A percentile compares a stretch with the other conserved stretches of the same genome.
Conservation (phyloP, 768 basidiomycete genomes). For the Russula sp. region DNA sequence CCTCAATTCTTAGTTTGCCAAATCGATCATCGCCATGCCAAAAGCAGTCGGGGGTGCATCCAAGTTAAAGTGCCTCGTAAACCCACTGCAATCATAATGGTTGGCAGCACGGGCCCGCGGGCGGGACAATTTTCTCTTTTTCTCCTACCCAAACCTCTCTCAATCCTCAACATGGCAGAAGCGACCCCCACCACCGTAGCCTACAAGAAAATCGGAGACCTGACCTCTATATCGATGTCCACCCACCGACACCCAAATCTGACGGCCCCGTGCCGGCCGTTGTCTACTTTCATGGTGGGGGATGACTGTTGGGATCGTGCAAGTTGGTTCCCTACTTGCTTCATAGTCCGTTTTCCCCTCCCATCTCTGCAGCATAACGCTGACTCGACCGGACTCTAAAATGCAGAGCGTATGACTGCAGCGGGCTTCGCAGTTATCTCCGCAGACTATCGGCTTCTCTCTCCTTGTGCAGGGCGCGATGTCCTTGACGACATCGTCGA, state of each 20-base stretch:
- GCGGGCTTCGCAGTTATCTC: slow-evolving; percentile 59
- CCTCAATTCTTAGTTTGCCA: background rate
- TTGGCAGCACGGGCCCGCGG: background rate
- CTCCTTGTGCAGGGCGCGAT: slow-evolving; percentile 51
- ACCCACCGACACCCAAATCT: slow-evolving; percentile 38
- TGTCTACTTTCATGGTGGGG: slow-evolving; percentile 55
- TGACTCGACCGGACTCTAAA: background rate
- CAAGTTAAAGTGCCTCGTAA: background rate
- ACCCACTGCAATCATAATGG: background rate
- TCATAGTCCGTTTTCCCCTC: slow-evolving; percentile 41
- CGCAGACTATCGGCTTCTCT: slow-evolving; percentile 60
- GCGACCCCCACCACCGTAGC: slow-evolving; percentile 32
- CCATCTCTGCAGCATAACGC: background rate
- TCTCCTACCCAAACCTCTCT: background rate
- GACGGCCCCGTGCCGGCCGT: slow-evolving; percentile 33
- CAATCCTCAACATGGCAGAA: background rate
- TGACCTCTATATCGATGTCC: slow-evolving; percentile 39
- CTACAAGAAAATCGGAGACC: slow-evolving; percentile 39
- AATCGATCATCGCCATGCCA: background rate
- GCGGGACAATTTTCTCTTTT: background rate
- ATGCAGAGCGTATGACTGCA: slow-evolving; percentile 45
- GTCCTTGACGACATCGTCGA: slow-evolving; percentile 58
- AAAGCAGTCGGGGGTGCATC: too few relatives aligned
- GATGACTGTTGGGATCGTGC: slow-evolving; percentile 55
- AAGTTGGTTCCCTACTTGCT: slow-evolving; percentile 68